Base-by-base conservation (phyloP, 2,329 filamentous ascomycete genomes). In the Aureobasidium pullulans region DNA sequence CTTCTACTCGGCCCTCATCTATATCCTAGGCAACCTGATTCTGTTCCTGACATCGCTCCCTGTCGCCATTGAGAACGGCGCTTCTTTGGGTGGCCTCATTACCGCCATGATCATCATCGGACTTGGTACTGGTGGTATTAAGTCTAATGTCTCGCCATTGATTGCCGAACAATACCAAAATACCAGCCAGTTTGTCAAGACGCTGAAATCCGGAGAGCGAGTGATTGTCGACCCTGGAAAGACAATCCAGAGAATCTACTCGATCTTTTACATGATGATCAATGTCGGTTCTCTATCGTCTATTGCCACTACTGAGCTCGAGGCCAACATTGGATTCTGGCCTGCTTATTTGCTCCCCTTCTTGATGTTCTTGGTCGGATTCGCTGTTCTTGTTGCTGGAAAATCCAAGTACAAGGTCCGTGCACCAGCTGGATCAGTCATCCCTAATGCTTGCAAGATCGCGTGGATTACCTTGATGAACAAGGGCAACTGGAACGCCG, bases 101-200 rank as follows among this genome's bases (percentile, higher is more conserved):
- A 73, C 84, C 32, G 83, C 84, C 28, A 78, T 88, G 64, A 72
- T 88, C 46, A 80, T 90, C 67, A 82, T 90, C 68, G 87, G 86
- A n/a, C 71, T 89, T 32, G 88, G 88, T 44, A 89, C 87, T 1
- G 88, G 88, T 62, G 87, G 89, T 67, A 90, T 92, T 81, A 93
- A 92, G 77, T 83, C 86, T 63, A 92, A 92, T 68, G 87, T 92
- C 44, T 74, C 75, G 9, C 77, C 77, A 2, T 63, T 79, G 31
- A 78, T 79, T 59, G 77, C 76, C 8, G 77, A 79, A 62, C 77
- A 79, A 64, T 76, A 78, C 50, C 70, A 68, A 7, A 70, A 71
- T n/a, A 74, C 69, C 23, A 72, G 68, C 28, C 72, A 74, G 28
- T 73, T 72, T 53, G 66, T 79, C 60, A 75, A 71, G 60, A 69